Percentiles rank a stretch among this genome's conserved stretches.
These are phyloP conservation scores for Rhodotorula taiwanensis DNA, from an alignment of 768 basidiomycete genomes.

Conservation along the genomic window DNA sequence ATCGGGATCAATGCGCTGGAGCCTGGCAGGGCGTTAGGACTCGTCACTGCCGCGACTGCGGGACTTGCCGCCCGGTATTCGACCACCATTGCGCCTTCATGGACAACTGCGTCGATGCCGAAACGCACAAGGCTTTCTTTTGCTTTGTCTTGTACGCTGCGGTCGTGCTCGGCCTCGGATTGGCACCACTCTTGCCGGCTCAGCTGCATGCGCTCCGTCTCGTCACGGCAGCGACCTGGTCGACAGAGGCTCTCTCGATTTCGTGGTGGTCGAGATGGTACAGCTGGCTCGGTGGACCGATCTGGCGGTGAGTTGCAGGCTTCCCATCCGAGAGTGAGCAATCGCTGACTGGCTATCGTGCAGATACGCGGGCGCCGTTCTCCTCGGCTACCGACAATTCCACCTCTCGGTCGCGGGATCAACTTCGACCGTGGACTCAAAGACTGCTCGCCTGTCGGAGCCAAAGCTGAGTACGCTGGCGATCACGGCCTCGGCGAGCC, in stretches of 20 bases:
- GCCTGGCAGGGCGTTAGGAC: slow-evolving; percentile 19
- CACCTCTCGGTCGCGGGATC: background rate
- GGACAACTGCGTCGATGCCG: slow-evolving; percentile 14
- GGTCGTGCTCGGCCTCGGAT: slow-evolving; percentile 17
- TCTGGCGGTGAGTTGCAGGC: slow-evolving; percentile 9
- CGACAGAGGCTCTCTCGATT: background rate
- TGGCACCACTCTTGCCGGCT: slow-evolving; percentile 14
- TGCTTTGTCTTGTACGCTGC: slow-evolving; percentile 17
- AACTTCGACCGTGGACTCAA: background rate
- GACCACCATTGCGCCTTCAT: slow-evolving; percentile 35
- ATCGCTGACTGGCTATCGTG: background rate
- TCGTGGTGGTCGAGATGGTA: slow-evolving; percentile 25
- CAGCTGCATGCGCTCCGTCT: slow-evolving; percentile 8
- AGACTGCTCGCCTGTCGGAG: slow-evolving; percentile 3
- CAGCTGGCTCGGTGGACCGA: slow-evolving; percentile 26
- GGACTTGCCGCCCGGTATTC: slow-evolving; percentile 3
- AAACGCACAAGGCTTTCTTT: slow-evolving; percentile 15
- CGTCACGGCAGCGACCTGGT: slow-evolving; percentile 19
- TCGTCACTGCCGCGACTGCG: slow-evolving; percentile 29
- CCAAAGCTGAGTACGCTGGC: slow-evolving; percentile 7
- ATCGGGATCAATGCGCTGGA: slow-evolving; percentile 9
- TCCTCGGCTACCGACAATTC: slow-evolving; percentile 19
- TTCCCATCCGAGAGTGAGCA: background rate
- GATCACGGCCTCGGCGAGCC: slow-evolving; percentile 12
- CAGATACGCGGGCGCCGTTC: slow-evolving; percentile 15